Evolutionary conservation across 768 basidiomycete genomes (phyloP), one percentile per base, ranked within the genome.

Genomic region (Naganishia vishniacii): DNA sequence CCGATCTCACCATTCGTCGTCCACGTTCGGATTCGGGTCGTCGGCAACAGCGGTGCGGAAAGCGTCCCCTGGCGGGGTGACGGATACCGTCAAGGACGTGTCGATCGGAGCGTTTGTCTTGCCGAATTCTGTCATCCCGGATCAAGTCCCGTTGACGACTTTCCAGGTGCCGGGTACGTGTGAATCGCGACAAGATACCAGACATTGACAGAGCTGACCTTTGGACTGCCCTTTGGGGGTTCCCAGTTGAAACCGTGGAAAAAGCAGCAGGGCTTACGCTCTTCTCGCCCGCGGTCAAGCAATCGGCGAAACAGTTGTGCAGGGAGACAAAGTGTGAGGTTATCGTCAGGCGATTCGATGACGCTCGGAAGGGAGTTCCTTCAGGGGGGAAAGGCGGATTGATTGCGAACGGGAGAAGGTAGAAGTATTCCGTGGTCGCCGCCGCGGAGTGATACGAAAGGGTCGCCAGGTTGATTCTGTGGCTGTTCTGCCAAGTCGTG

Each of bases 61-160:
- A 47, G 60, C 67, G 8, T 67, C 68, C 1, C 29, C n/a, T 9
- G 49, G 49, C 15, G 25, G 34, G 12, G 69, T 69, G 8, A 44
- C 65, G 23, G 49, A 42, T 12, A 80, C 88, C 60, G 74, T 85
- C 15, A 80, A 82, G 5, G 91, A 98, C 69, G 80, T 94, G 46
- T 84, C 89, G 0, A 84, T 88, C 2, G 95, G 93, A 13, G 95
- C 93, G 12, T 99, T 99, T 74, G 89, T 98, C 6, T 82, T 99
- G 13, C 95, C 95, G 0, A 99, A 99, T 77, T 85, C 89, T n/a
- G 80, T 83, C 60, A 98, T 99, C 65, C 84, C 88, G 0, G 92
- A 99, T 68, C 84, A 87, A 48, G 83, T 87, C 1, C 83, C 88
- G 40, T 77, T 99, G 53, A 83, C 88, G 72, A 82, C 81, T 67